These are phyloP conservation scores for Oryza meridionalis DNA, from an alignment of 176 grass and related monocot genomes.

Conservation along the genomic window DNA sequence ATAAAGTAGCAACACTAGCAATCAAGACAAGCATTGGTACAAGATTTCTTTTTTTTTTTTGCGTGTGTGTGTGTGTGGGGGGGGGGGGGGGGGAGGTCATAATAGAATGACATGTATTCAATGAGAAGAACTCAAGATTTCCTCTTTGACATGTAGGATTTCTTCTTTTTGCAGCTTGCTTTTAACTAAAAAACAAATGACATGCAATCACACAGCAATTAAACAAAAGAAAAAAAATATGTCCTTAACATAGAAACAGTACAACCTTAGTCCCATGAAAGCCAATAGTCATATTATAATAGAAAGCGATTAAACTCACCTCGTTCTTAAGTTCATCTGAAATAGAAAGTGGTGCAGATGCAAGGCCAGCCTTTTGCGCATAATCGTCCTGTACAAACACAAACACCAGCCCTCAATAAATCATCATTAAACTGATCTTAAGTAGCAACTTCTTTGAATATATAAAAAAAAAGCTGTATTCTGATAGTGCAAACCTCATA, in stretches of 20 bases:
- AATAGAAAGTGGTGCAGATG: slow-evolving; percentile 63
- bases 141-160: background rate
- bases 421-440: background rate
- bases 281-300: slow-evolving; percentile 9
- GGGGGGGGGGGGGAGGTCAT: background rate
- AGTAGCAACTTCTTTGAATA: slow-evolving; percentile 20
- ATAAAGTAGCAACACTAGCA: background rate
- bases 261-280: background rate
- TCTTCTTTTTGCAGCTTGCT: background rate
- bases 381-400: slow-evolving; percentile 73
- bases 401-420: slow-evolving; percentile 29
- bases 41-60: background rate
- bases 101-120: slow-evolving; percentile 29
- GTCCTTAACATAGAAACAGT: background rate
- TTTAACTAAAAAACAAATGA: background rate
- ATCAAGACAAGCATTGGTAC: slow-evolving; percentile 1
- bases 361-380: slow-evolving; percentile 65
- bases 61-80: background rate
- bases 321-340: slow-evolving; percentile 82
- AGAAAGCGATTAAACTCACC: slow-evolving; percentile 41
- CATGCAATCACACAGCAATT: slow-evolving; percentile 1
- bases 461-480: slow-evolving; percentile 20
- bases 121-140: background rate
- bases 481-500: slow-evolving; percentile 69
- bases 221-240: background rate